Evolutionary conservation across 768 basidiomycete genomes (phyloP), one percentile per base, ranked within the genome.

Genomic region (Suillus luteus): DNA sequence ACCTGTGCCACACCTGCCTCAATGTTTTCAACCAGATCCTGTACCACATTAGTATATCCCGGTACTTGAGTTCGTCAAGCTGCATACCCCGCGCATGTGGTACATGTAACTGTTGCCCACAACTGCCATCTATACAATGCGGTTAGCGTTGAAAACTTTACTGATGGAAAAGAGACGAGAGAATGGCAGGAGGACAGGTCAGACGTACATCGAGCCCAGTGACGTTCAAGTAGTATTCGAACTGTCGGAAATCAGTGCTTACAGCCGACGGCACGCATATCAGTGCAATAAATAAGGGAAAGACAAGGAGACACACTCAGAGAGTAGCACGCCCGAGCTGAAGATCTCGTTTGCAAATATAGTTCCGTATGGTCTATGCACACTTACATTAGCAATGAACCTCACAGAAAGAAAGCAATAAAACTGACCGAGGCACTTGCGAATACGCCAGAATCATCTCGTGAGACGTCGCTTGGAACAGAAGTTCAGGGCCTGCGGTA

Each of bases 191-290:
- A 31, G 1, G 46, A 44, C 11, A 38, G 15, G n/a, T 2, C 38
- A 15, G 52, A 77, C 87, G 70, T 70, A 92, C 93, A 74, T 99
- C 96, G 24, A 98, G 76, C 12, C 96, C 96, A 0, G 95, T 91
- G 22, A 98, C 88, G 69, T 93, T 91, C 38, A 96, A 77, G 72
- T 97, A 97, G 62, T 89, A 78, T 69, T 93, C 91, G 65, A 97
- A 98, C 68, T 98, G 96, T 35, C 93, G 87, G 70, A 98, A 98
- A 75, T 99, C 96, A 59, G 96, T 99, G 71, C 93, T 54, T 95
- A 69, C 41, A 59, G 17, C 5, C 40, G 11, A 27, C 12, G 11
- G 17, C 11, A 41, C 41, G 40, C 52, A 55, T 17, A 14, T 58
- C 27, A 63, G 31, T 55, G 64, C 59, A 55, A 17, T 1, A 41